These are phyloP conservation scores for Globisporangium perplexum DNA, from an alignment of 352 stramenopile genomes.

Conservation along the genomic window DNA sequence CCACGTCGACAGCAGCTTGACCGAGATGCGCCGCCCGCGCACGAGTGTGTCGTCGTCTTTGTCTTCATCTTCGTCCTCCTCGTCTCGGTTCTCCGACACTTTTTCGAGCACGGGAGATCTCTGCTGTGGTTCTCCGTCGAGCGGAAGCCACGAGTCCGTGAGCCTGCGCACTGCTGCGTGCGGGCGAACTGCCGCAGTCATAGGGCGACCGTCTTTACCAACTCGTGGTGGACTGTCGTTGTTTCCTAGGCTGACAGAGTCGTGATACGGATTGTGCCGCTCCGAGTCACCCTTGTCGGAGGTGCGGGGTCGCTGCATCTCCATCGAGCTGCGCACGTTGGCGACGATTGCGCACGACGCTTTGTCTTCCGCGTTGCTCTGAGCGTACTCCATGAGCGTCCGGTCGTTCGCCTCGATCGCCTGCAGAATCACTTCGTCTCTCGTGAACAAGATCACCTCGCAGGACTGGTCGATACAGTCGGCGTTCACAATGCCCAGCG, in stretches of 20 bases:
- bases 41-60: constrained; percentile 9
- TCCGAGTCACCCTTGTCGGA: constrained; percentile 25
- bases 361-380: constrained; percentile 47
- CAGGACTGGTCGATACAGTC: constrained; percentile 48
- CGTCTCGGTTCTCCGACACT: constrained; percentile 13
- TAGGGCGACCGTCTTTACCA: constrained; percentile 25
- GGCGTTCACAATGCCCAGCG: constrained; percentile 49
- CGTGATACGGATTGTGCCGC: constrained; percentile 7
- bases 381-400: constrained; percentile 15
- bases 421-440: constrained; percentile 45
- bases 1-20: constrained; percentile 66
- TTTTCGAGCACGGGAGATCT: constrained; percentile 34
- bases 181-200: constrained; percentile 32
- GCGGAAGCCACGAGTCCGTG: constrained; percentile 32
- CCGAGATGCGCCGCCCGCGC: constrained; percentile 39
- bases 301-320: constrained; percentile 41
- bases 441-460: constrained; percentile 88
- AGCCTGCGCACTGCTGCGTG: constrained; percentile 23
- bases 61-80: constrained; percentile 11
- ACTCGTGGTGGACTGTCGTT: constrained; percentile 5
- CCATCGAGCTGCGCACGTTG: constrained; percentile 35
- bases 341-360: constrained; percentile 26
- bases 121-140: constrained; percentile 38
- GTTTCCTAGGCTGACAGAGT: constrained; percentile 9
- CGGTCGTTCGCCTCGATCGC: constrained; percentile 68